Base-by-base conservation (phyloP, 1,284 basidiomycete species). In the Hypsizygus ulmarius region DNA sequence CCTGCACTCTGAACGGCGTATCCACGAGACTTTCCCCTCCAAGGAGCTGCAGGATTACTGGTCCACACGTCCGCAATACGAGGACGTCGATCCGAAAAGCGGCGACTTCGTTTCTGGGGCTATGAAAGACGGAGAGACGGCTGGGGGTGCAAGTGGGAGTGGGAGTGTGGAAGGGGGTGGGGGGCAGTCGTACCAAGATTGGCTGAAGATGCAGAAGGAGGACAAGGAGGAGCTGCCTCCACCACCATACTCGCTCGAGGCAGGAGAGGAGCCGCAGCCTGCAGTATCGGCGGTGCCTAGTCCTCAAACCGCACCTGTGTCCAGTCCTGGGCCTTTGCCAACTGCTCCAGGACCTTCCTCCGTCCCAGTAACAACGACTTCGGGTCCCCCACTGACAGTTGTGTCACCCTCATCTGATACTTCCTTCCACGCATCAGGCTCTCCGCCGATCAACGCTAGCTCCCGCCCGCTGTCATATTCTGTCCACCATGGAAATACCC, bases 21-120 rank as follows among this genome's bases (percentile, higher is more conserved):
- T 87, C 10, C 72, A 73, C 32, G 84, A 86, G 49, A 73, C 77
- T 1, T 82, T 89, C 51, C 87, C 87, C 0, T 68, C 74, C 18
- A 85, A 88, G 49, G 84, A 87, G 54, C 62, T 90, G 3, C 76
- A 82, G 46, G 84, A 90, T 55, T 90, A 87, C 63, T 88, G 84
- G 84, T 64, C 74, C 2, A 70, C 75, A 27, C 69, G 82, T 5
- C 84, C 87, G 4, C 73, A 65, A 44, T 81, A 79, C 53, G 84
- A 82, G 58, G 66, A 72, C n/a, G 57, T 63, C 14, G 59, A 62
- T 27, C 48, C 57, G 8, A 56, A 55, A 36, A 55, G 59, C 4
- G 59, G 57, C 0, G 64, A 64, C 19, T 58, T 58, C 6, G 58
- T 56, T n/a, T 61, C 65, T 18, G 63, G 66, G 6, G 60, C 65